Evolutionary conservation across 1,284 basidiomycete genomes (phyloP), one percentile per base, ranked within the genome.

Genomic region (Boletus smithii): DNA sequence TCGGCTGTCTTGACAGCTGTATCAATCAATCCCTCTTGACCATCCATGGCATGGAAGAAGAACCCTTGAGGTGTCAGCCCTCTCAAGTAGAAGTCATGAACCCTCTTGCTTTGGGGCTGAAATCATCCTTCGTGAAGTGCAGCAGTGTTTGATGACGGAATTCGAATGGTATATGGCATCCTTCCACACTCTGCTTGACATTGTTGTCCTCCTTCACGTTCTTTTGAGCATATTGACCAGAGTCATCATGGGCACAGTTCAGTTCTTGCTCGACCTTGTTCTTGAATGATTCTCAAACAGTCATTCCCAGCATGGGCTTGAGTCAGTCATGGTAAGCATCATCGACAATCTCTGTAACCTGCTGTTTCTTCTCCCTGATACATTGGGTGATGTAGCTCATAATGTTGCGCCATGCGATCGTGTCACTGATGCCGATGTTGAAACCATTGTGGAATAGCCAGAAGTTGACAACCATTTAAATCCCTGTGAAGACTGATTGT

Each of bases 21-120:
- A 79, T 99, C 97, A 61, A 99, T 98, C 45, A 99, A 73, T 79
- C 97, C 97, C 70, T 99, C 97, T 62, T 97, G 88, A 74, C 97
- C 97, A 61, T 95, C 95, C 97, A 99, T 99, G 47, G 97, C 97
- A 72, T 99, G 97, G 85, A 99, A 99, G 80, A 99, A 99, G 79
- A 95, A 99, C 66, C 99, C 97, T 60, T 98, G 95, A 0, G 97
- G 95, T 0, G 95, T 99, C 53, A 99, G 69, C 40, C 97, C 97
- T 57, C 95, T 88, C 24, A 99, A 77, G 64, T 99, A 99, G n/a
- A 97, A 99, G 69, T 99, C 53, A 99, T 95, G 69, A 99, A 99
- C 9, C 97, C 97, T 51, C 95, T 85, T n/a, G 94, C 87, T 64
- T 99, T 95, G 3, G 97, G 95, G 63, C 93, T 94, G 72, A 97